Evolutionary conservation across 2,329 filamentous ascomycete species (phyloP).

Genomic region (Verticillium isaacii): DNA sequence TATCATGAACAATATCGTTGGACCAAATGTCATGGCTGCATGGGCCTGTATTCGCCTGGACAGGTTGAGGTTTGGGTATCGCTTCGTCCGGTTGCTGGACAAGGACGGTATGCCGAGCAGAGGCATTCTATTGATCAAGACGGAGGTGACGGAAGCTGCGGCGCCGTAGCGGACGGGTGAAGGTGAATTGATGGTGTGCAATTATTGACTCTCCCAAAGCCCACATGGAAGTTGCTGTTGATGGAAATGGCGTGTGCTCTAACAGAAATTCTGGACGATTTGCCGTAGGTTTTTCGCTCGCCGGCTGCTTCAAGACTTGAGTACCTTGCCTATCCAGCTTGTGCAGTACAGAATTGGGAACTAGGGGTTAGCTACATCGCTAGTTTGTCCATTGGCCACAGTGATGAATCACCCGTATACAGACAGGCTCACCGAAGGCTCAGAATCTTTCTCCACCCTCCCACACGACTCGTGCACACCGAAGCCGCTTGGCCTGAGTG

Average conservation of each 20-base stretch:
- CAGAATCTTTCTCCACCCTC: not conserved
- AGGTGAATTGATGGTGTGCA: too few species aligned
- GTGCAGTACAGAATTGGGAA: not conserved
- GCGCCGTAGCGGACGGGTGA: too few species aligned
- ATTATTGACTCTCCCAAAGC: too few species aligned
- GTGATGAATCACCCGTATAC: not conserved
- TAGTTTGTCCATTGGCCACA: not conserved
- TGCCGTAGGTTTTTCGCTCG: too few species aligned
- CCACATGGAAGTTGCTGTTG: too few species aligned
- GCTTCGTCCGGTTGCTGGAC: conserved; percentile 32
- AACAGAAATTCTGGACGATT: too few species aligned
- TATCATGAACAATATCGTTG: not conserved
- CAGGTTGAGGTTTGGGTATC: conserved; percentile 48
- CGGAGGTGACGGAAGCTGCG: too few species aligned
- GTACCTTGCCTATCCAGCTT: too few species aligned
- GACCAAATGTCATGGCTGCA: conserved; percentile 18
- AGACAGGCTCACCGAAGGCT: not conserved
- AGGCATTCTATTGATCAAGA: not conserved
- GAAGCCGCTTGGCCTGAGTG: not conserved
- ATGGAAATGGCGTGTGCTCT: too few species aligned
- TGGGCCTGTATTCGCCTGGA: conserved; percentile 58
- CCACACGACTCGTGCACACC: not conserved
- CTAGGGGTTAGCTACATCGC: too few species aligned
- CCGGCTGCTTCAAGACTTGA: too few species aligned
- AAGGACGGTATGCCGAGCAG: conserved; percentile 1